These are phyloP conservation scores for Acanthamoeba triangularis DNA, from an alignment of 208 protist genomes.

Conservation along the genomic window DNA sequence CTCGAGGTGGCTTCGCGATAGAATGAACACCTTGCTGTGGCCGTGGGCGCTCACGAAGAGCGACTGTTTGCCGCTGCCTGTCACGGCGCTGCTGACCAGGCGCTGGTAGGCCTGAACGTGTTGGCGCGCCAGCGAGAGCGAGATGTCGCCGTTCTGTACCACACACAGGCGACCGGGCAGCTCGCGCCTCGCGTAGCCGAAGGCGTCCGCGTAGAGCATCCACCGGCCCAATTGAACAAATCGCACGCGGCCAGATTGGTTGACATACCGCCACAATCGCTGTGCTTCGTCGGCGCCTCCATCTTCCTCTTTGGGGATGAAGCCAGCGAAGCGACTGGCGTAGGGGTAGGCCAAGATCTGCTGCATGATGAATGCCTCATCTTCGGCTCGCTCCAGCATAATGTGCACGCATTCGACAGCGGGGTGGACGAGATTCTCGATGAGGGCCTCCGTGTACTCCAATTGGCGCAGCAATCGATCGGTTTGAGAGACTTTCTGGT, in stretches of 20 bases:
- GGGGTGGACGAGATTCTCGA: not conserved
- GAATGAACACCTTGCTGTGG: not conserved
- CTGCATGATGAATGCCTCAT: not conserved
- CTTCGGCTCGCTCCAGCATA: conserved; percentile 1
- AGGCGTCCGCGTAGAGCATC: conserved; percentile 19
- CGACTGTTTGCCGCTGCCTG: not conserved
- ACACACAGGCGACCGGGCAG: not conserved
- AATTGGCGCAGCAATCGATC: not conserved
- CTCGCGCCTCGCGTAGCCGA: not conserved
- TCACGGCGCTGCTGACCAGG: not conserved
- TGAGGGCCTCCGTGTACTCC: conserved; percentile 35
- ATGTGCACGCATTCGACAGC: not conserved
- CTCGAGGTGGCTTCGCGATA: not conserved
- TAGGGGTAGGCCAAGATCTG: not conserved
- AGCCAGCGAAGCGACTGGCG: not conserved
- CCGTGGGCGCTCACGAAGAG: not conserved
- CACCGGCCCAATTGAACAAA: not conserved
- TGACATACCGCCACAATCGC: not conserved
- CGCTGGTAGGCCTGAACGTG: not conserved
- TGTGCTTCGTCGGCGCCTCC: not conserved
- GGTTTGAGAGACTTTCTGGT: not conserved
- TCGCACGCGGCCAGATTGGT: not conserved
- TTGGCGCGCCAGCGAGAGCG: not conserved
- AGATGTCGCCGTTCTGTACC: conserved; percentile 6
- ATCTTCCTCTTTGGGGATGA: not conserved